phyloP scores from a whole-genome alignment of 1,284 basidiomycete genomes.

The Mycena sp. region DNA sequence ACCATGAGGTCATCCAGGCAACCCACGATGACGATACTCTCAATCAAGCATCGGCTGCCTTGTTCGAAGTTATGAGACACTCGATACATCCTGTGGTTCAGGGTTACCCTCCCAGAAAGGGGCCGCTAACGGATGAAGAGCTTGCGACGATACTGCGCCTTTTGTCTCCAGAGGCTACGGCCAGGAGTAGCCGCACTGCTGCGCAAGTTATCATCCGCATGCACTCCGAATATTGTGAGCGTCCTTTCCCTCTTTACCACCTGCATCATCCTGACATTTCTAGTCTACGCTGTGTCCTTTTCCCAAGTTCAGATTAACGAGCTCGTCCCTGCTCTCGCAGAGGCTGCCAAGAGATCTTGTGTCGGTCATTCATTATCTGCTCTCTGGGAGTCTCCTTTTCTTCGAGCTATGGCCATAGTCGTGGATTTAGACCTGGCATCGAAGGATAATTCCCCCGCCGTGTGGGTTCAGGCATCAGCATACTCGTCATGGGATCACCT shows the following conservation, averaged over 20 bases:
- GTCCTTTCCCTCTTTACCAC: background rate
- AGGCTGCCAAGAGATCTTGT: background rate
- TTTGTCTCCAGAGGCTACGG: too few relatives aligned
- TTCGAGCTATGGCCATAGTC: background rate
- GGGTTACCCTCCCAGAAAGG: too few relatives aligned
- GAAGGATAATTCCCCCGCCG: background rate
- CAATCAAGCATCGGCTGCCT: background rate
- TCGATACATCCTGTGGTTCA: too few relatives aligned
- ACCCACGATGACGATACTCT: constrained; percentile 6
- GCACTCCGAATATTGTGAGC: background rate
- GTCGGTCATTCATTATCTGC: background rate
- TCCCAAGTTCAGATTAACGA: background rate
- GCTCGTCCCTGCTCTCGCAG: background rate
- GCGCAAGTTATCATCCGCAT: background rate
- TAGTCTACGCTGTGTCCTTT: background rate
- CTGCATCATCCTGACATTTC: background rate
- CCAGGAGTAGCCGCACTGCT: background rate
- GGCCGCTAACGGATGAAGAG: too few relatives aligned
- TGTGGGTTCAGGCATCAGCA: background rate
- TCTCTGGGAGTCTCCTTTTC: constrained; percentile 1
- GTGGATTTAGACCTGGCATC: background rate
- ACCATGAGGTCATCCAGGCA: constrained; percentile 3
- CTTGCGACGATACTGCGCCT: too few relatives aligned
- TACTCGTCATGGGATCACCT: constrained; percentile 1
- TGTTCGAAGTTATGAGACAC: background rate